phyloP scores from a whole-genome alignment of 192 early-diverging fungal species.

The Umbelopsis isabellina region DNA sequence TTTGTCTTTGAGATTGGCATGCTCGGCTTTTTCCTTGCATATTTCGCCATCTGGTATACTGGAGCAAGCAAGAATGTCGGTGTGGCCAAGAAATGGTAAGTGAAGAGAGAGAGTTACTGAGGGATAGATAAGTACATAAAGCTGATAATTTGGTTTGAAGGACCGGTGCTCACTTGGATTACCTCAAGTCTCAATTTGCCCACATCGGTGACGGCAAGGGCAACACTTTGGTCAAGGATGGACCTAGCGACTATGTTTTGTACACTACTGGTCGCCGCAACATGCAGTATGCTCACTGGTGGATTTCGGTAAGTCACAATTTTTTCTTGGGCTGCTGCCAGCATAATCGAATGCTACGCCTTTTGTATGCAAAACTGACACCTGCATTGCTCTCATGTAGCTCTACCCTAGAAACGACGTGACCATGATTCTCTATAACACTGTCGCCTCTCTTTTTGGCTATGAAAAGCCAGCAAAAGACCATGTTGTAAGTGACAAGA shows the following conservation, averaged over 20 bases:
- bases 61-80: constrained; percentile 36
- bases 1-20: constrained; percentile 9
- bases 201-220: constrained; percentile 65
- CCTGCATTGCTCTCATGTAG: constrained; percentile 26
- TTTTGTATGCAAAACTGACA: no score
- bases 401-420: constrained; percentile 60
- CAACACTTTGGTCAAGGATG: constrained; percentile 64
- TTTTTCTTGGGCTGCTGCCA: not conserved
- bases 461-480: constrained; percentile 36
- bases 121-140: constrained; percentile 24
- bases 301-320: constrained; percentile 40
- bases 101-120: not conserved
- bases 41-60: constrained; percentile 30
- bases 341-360: not conserved
- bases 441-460: constrained; percentile 34
- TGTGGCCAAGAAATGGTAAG: constrained; percentile 49
- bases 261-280: constrained; percentile 75
- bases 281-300: constrained; percentile 72
- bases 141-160: constrained; percentile 35
- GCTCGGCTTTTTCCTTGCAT: constrained; percentile 26
- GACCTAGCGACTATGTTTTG: constrained; percentile 73
- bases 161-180: constrained; percentile 24
- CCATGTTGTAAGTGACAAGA: constrained; percentile 45
- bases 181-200: constrained; percentile 69
- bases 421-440: constrained; percentile 29